Evolutionary conservation across 768 basidiomycete genomes (phyloP).

Genomic region (Lanmaoa pseudosensibilis): DNA sequence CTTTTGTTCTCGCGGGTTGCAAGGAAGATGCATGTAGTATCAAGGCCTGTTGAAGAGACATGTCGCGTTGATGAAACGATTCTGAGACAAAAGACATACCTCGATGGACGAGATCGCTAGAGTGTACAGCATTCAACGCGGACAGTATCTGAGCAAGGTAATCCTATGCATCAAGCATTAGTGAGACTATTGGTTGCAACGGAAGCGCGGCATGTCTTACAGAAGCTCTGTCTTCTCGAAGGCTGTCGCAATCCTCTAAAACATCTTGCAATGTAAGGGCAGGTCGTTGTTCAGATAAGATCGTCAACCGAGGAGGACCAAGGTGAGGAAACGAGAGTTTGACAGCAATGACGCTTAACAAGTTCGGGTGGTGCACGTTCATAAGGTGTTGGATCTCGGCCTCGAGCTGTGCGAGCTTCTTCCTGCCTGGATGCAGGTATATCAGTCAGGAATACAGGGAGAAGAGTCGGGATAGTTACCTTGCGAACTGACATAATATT

Average conservation of each 20-base stretch:
- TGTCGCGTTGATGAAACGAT: not conserved
- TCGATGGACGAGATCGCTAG: slow-evolving; percentile 66
- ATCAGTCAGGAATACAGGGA: not conserved
- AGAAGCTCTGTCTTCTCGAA: slow-evolving; percentile 70
- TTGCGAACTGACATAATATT: slow-evolving; percentile 68
- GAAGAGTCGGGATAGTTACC: slow-evolving; percentile 34
- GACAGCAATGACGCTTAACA: slow-evolving; percentile 66
- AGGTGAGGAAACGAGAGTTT: slow-evolving; percentile 57
- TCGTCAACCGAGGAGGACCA: slow-evolving; percentile 53
- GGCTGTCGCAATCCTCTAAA: slow-evolving; percentile 70
- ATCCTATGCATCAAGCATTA: slow-evolving; percentile 46
- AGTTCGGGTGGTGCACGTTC: slow-evolving; percentile 59
- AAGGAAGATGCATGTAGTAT: slow-evolving; percentile 60
- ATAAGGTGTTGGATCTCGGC: slow-evolving; percentile 62
- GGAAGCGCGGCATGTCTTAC: slow-evolving; percentile 39
- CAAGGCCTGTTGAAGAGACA: slow-evolving; percentile 45
- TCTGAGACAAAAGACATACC: slow-evolving; percentile 36
- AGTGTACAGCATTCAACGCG: slow-evolving; percentile 67
- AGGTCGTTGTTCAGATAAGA: slow-evolving; percentile 74
- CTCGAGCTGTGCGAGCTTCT: slow-evolving; percentile 69
- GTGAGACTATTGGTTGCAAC: not conserved
- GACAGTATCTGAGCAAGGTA: slow-evolving; percentile 73
- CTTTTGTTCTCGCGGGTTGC: slow-evolving; percentile 48
- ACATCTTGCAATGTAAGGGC: slow-evolving; percentile 68
- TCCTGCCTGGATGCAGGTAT: slow-evolving; percentile 44